Percentiles rank a stretch among this genome's conserved stretches.
Conservation (phyloP, 768 basidiomycete species). For the Boletellus ananiceps region DNA sequence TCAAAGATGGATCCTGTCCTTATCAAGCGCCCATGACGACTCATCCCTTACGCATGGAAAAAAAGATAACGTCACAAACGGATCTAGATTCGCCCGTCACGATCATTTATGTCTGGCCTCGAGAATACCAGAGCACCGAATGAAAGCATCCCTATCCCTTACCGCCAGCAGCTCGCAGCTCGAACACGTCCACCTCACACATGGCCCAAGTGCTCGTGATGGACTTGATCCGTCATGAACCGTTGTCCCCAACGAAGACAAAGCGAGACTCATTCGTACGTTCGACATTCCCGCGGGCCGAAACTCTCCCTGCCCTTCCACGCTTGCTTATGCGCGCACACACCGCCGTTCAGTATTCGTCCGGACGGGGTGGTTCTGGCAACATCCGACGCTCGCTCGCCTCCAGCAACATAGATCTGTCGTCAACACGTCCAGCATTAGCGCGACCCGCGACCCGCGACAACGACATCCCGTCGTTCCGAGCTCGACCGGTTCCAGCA, state of each 20-base stretch:
- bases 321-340: not conserved
- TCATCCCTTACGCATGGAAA: too few species aligned
- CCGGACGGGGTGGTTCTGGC: conserved; percentile 24
- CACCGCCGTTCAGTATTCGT: conserved; percentile 10
- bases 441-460: too few species aligned
- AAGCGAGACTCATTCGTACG: conserved; percentile 15
- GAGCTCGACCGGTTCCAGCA: too few species aligned
- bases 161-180: not conserved
- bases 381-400: conserved; percentile 9
- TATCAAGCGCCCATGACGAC: conserved; percentile 12
- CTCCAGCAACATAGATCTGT: not conserved
- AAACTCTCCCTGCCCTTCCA: not conserved
- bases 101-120: conserved; percentile 17
- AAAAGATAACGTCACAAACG: not conserved
- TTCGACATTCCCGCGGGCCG: not conserved
- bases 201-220: conserved; percentile 12
- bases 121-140: not conserved
- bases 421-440: not conserved
- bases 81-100: conserved; percentile 1
- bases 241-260: not conserved
- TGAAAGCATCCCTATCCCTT: not conserved
- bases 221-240: not conserved
- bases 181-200: not conserved
- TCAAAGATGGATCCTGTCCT: conserved; percentile 3
- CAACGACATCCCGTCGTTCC: too few species aligned